phyloP scores from a whole-genome alignment of 306 rosid genomes.

The Lathyrus sativus region DNA sequence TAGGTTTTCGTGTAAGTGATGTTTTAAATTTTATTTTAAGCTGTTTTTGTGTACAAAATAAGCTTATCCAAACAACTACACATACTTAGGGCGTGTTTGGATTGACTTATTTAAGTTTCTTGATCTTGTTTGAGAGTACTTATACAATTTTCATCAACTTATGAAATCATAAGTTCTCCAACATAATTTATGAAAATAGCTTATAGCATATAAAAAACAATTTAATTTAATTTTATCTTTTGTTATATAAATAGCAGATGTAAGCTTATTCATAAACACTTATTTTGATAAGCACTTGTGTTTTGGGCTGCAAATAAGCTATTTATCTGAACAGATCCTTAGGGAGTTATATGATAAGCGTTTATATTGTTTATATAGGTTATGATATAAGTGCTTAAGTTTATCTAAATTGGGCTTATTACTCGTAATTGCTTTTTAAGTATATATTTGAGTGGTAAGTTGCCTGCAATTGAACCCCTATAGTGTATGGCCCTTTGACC shows the following conservation, averaged over 20 bases:
- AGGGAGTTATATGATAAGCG: no score
- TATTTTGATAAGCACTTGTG: not conserved
- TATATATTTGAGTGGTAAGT: not conserved
- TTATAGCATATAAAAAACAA: not conserved
- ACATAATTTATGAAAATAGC: not conserved
- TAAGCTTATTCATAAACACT: not conserved
- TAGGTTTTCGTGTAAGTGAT: not conserved
- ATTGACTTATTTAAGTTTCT: not conserved
- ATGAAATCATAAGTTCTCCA: not conserved
- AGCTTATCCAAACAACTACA: not conserved
- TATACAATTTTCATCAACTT: not conserved
- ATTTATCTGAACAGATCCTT: not conserved
- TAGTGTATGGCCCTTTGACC: constrained; percentile 1
- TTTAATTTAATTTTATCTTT: no score
- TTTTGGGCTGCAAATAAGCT: not conserved
- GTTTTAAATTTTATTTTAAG: constrained; percentile 4
- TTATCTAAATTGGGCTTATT: not conserved
- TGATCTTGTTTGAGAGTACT: no score
- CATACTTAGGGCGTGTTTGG: not conserved
- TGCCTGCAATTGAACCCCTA: not conserved
- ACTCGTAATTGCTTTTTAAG: not conserved
- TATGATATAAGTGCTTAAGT: no score
- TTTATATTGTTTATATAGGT: no score
- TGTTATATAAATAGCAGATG: no score
- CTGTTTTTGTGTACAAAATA: constrained; percentile 13